phyloP scores from a whole-genome alignment of 2,329 filamentous ascomycete genomes.

The Curvularia eragrostidis region DNA sequence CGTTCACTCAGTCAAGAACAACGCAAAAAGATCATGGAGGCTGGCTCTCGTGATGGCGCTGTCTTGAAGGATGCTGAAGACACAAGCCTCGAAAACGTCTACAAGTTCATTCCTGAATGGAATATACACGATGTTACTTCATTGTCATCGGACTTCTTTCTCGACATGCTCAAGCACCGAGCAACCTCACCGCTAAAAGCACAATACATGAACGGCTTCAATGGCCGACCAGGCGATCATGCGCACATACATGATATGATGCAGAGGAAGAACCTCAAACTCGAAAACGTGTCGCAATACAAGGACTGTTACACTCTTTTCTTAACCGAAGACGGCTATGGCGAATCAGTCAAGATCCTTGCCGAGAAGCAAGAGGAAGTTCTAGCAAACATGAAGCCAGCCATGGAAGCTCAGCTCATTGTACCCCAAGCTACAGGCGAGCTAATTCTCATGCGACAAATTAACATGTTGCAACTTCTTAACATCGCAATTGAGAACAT shows the following conservation, averaged over 20 bases:
- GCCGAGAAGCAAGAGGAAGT: conserved; percentile 20
- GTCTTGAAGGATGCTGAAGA: conserved; percentile 50
- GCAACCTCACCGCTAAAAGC: conserved; percentile 33
- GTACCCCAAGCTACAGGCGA: conserved; percentile 31
- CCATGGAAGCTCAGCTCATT: conserved; percentile 24
- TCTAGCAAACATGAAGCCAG: conserved; percentile 26
- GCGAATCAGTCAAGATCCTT: conserved; percentile 42
- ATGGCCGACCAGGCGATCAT: conserved; percentile 48
- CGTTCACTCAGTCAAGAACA: conserved; percentile 46
- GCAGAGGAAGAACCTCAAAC: conserved; percentile 43
- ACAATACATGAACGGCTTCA: conserved; percentile 29
- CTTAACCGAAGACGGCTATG: conserved; percentile 47
- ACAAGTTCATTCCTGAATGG: conserved; percentile 54
- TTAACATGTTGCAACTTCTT: conserved; percentile 47
- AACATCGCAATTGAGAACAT: conserved; percentile 55
- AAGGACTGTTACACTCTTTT: conserved; percentile 51
- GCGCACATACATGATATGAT: conserved; percentile 49
- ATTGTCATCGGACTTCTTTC: conserved; percentile 42
- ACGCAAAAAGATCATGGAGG: conserved; percentile 47
- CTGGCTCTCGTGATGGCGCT: conserved; percentile 40
- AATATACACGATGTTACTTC: conserved; percentile 54
- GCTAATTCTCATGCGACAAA: conserved; percentile 53
- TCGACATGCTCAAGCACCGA: conserved; percentile 51
- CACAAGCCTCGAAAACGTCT: conserved; percentile 47
- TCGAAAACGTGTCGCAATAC: conserved; percentile 27